phyloP scores from a whole-genome alignment of 495 filamentous ascomycete genomes.

The Mytilinidion resinicola region DNA sequence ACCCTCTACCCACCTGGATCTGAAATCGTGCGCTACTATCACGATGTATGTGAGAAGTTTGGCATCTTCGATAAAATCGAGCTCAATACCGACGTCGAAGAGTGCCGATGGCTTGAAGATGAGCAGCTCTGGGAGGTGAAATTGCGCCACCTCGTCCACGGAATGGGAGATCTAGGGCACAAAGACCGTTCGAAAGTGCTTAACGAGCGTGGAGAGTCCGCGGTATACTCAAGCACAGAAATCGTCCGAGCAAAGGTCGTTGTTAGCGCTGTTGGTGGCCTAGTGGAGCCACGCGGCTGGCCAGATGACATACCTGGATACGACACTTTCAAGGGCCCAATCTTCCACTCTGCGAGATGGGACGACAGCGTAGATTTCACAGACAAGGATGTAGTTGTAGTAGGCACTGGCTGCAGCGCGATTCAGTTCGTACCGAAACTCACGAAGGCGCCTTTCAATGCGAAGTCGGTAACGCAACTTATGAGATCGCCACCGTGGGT shows the following conservation, averaged over 20 bases:
- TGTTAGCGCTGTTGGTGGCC: slow-evolving; percentile 46
- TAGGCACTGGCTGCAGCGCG: slow-evolving; percentile 33
- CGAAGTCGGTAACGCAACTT: slow-evolving; percentile 55
- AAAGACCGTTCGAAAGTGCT: slow-evolving; percentile 27
- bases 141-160: slow-evolving; percentile 27
- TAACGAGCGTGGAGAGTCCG: slow-evolving; percentile 24
- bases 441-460: slow-evolving; percentile 32
- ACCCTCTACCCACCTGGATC: slow-evolving; percentile 47
- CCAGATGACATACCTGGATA: slow-evolving; percentile 38
- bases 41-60: slow-evolving; percentile 51
- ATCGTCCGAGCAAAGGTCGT: slow-evolving; percentile 37
- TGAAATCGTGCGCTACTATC: slow-evolving; percentile 57
- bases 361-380: slow-evolving; percentile 27
- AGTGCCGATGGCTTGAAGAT: slow-evolving; percentile 53
- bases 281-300: slow-evolving; percentile 48
- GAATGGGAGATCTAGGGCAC: slow-evolving; percentile 29
- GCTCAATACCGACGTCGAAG: slow-evolving; percentile 51
- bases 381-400: slow-evolving; percentile 33
- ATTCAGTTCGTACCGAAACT: slow-evolving; percentile 31
- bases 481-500: slow-evolving; percentile 63
- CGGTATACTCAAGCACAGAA: slow-evolving; percentile 27
- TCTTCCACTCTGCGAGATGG: slow-evolving; percentile 34
- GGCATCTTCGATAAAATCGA: slow-evolving; percentile 55
- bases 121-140: slow-evolving; percentile 39
- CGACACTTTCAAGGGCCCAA: slow-evolving; percentile 27